Conservation (phyloP, 1,284 basidiomycete species). For the Rhodotorula sp. region DNA sequence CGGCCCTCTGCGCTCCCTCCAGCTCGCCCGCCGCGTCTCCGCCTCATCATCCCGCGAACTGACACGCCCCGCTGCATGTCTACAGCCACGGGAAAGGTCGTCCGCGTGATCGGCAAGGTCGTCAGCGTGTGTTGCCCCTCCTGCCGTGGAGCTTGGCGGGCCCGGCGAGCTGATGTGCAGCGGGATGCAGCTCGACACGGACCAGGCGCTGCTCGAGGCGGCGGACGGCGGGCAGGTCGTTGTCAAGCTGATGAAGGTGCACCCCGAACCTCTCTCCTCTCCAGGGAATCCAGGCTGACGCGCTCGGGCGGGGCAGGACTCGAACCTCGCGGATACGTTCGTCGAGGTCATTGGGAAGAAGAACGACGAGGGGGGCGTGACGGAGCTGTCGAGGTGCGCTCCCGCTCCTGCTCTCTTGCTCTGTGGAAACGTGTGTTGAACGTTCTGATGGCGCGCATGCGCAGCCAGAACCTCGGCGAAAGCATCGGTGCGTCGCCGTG, state of each 20-base stretch:
- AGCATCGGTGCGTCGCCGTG: constrained; percentile 62
- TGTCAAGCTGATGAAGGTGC: constrained; percentile 59
- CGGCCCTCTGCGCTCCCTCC: neutral
- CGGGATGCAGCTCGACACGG: constrained; percentile 58
- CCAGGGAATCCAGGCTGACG: neutral
- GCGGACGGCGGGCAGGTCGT: constrained; percentile 71
- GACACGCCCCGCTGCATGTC: neutral
- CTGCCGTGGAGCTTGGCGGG: no score
- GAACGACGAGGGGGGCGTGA: constrained; percentile 62
- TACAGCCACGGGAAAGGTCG: constrained; percentile 58
- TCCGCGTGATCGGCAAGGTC: constrained; percentile 73
- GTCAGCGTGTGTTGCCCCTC: constrained; percentile 58
- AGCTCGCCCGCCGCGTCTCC: neutral
- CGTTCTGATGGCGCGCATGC: rapidly evolving
- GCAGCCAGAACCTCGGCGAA: constrained; percentile 62
- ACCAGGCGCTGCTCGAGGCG: constrained; percentile 65
- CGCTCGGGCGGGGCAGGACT: neutral
- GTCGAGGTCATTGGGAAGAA: constrained; percentile 77
- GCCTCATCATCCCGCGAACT: neutral
- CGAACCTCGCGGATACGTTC: constrained; percentile 59
- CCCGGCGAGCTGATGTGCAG: neutral
- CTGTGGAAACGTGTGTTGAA: neutral
- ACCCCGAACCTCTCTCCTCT: constrained; percentile 35
- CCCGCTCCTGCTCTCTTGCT: neutral
- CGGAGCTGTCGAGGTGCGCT: constrained; percentile 58